Evolutionary conservation across 306 rosid species (phyloP), one percentile per base, ranked within the genome.

Genomic region (Hylodesmum podocarpum): DNA sequence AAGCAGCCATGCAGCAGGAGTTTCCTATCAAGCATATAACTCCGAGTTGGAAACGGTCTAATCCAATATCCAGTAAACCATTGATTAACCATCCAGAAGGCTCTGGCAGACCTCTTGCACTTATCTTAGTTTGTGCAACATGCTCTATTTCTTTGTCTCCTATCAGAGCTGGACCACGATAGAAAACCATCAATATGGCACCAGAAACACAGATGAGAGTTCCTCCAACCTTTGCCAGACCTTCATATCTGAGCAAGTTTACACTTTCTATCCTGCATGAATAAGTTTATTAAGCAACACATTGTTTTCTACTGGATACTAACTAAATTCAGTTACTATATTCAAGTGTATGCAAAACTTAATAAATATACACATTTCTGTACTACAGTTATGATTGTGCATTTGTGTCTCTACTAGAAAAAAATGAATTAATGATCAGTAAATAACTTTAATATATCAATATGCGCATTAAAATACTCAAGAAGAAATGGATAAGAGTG

Each of bases 1-100:
- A 92, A 66, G 92, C 88, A 82, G 97, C 97, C 98, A 94, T 89
- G 91, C 97, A 94, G 62, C 90, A 84, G 71, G 91, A 87, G 83
- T 89, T 92, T 62, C 95, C 97, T 62, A 92, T 84, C 84, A 94
- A 85, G 89, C 89, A 92, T 22, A 94, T 27, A 33, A 89, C 89
- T 49, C 98, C 98, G 72, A 94, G 70, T 68, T 92, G 92, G 77
- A 94, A 94, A 54, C 80, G 40, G 51, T 92, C 91, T 1, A 92
- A 51, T 41, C 95, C 92, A 80, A 84, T 47, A 70, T 83, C 84
- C 70, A 28, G 72, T 72, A 90, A 85, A 83, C 84, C 81, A 40
- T 86, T 72, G 75, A 82, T 79, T 47, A 89, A 81, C 98, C 95
- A 87, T 82, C 89, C 96, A 61, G 86, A 51, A 25, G 93, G 90